Evolutionary conservation across 164 flowering plant species (phyloP).

Genomic region (Akebia trifoliata): DNA sequence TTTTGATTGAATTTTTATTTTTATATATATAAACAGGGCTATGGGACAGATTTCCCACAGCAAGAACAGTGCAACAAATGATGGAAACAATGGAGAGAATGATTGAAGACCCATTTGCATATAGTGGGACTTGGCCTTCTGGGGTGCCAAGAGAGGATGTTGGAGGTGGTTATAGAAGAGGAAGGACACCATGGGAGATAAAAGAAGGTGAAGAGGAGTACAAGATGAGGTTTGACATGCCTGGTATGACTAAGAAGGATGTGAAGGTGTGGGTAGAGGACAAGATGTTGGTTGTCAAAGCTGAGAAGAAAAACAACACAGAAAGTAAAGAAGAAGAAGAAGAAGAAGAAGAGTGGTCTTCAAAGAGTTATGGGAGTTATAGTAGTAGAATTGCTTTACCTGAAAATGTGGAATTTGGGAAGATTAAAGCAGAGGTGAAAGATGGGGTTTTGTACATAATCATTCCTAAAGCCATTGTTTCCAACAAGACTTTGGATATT

Average conservation of each 20-base stretch:
- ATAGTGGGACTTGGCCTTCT: conserved; percentile 27
- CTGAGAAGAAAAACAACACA: conserved; percentile 39
- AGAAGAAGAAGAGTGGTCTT: too few relatives aligned
- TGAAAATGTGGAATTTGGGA: conserved; percentile 67
- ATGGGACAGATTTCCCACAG: conserved; percentile 77
- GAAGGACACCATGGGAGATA: conserved; percentile 89
- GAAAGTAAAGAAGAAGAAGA: conserved; percentile 18
- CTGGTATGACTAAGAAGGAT: conserved; percentile 79
- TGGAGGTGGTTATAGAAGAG: conserved; percentile 41
- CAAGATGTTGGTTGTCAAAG: conserved; percentile 71
- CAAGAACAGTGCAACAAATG: conserved; percentile 79
- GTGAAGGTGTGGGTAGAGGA: conserved; percentile 85
- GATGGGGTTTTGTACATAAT: conserved; percentile 75
- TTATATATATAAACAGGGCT: conserved; percentile 35
- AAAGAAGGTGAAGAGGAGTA: conserved; percentile 57
- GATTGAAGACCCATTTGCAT: conserved; percentile 62
- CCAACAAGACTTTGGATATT: conserved; percentile 45
- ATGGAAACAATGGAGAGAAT: conserved; percentile 83
- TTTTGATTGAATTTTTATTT: too few relatives aligned
- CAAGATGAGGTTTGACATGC: conserved; percentile 86
- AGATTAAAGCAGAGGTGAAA: conserved; percentile 71
- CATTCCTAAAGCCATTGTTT: conserved; percentile 47
- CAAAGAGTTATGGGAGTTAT: conserved; percentile 72
- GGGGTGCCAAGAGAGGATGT: conserved; percentile 23
- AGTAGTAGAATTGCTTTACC: conserved; percentile 67